Base-by-base conservation (phyloP, 2,329 filamentous ascomycete species). In the Septoria petroselini region DNA sequence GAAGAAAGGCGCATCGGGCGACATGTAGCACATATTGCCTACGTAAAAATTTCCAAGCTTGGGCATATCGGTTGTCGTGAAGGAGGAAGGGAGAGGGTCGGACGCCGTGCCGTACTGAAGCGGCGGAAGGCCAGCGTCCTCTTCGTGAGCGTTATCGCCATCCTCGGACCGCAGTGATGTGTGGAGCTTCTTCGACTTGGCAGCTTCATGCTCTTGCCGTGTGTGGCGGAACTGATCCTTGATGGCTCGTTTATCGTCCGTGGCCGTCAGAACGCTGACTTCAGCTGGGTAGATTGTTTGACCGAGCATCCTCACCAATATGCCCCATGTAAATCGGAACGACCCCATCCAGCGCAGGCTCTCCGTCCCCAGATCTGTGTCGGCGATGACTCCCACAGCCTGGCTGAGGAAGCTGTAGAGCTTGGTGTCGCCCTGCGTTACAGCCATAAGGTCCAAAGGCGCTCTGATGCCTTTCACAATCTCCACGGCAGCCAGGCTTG, bases 11-110 rank as follows among this genome's bases (percentile, higher is more conserved):
- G 84, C 79, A 57, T 91, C 85, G 9, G 88, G 79, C 0, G 91
- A 84, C 88, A 98, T 91, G 69, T 86, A 94, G 18, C 86, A 83
- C 85, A 97, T 94, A 67, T 96, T 98, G 54, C 93, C 93, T 25
- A 85, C 87, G 70, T 94, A 97, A 68, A 98, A 95, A 63, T 88
- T 96, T 39, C 90, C 90, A 48, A 98, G 74, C 23, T 85, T 88
- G 55, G 93, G 82, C 55, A 86, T 80, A 0, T 86, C 81, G 2
- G 86, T 72, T 15, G 85, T 72, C 53, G 86, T 77, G 90, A 93
- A 98, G 38, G 81, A 85, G 1, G 79, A 72, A 0, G 90, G 91
- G 0, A 97, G 67, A 12, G 84, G 76, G 59, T 94, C 88, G 43
- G 82, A 80, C 51, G 93, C 73, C 0, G 88, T 91, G 41, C 93